Percentiles rank a stretch among this genome's conserved stretches.
Evolutionary conservation across 2,329 filamentous ascomycete species (phyloP).

Genomic region (Calcarisporium arbuscula): DNA sequence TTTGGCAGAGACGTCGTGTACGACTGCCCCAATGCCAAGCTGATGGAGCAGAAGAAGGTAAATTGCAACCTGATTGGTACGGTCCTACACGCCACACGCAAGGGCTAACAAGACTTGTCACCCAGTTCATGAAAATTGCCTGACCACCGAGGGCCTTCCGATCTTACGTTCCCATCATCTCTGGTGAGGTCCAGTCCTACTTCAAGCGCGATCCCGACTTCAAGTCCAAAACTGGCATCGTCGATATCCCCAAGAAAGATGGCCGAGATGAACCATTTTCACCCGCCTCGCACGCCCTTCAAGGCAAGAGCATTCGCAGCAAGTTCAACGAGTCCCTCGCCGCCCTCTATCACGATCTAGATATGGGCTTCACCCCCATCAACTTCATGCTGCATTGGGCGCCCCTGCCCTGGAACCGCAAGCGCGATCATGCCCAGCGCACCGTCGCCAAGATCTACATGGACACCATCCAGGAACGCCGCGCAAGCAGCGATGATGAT

Average conservation of each 20-base stretch:
- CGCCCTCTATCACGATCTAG: constrained; percentile 78
- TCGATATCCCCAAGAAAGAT: constrained; percentile 70
- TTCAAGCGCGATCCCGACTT: constrained; percentile 61
- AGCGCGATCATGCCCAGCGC: constrained; percentile 70
- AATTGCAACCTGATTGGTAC: not conserved
- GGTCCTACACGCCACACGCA: not conserved
- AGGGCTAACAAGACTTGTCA: constrained; percentile 8
- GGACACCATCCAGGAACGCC: constrained; percentile 71
- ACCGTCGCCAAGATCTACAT: constrained; percentile 79
- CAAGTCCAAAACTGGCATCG: constrained; percentile 60
- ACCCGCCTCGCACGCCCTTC: constrained; percentile 75
- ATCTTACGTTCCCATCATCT: constrained; percentile 72
- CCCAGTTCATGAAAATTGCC: constrained; percentile 74
- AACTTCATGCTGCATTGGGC: constrained; percentile 90
- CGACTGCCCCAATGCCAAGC: constrained; percentile 82
- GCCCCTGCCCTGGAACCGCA: constrained; percentile 81
- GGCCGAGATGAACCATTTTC: constrained; percentile 88
- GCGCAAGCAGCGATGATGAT: constrained; percentile 43
- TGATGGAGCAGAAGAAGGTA: constrained; percentile 96
- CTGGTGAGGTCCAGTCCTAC: constrained; percentile 66
- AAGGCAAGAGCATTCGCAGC: constrained; percentile 75
- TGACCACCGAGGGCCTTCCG: constrained; percentile 69
- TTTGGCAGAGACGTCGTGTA: constrained; percentile 87
- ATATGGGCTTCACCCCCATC: constrained; percentile 83
- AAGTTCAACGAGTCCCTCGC: constrained; percentile 77